phyloP scores from a whole-genome alignment of 2,329 filamentous ascomycete species.

The Thielaviopsis euricoi region DNA sequence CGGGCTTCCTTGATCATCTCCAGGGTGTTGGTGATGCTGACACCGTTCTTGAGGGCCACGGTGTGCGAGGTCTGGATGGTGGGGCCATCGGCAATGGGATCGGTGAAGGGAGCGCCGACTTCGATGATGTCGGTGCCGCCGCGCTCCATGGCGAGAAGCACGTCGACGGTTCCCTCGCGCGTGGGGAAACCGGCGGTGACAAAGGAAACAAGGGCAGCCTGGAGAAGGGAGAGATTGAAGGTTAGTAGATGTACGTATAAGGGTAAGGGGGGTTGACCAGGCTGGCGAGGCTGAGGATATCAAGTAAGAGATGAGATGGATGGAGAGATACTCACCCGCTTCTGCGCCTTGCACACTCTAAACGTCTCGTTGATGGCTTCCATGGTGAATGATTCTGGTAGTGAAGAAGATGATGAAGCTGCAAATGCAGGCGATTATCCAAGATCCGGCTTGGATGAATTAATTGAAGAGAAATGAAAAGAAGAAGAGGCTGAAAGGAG shows the following conservation, averaged over 20 bases:
- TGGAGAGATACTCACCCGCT: constrained; percentile 28
- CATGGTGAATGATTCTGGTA: constrained; percentile 26
- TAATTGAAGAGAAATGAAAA: not conserved
- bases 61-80: constrained; percentile 95
- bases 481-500: not conserved
- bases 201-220: constrained; percentile 85
- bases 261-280: not conserved
- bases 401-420: no score
- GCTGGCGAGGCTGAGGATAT: not conserved
- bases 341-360: constrained; percentile 40
- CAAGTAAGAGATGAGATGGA: not conserved
- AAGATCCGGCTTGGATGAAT: not conserved
- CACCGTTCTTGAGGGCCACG: constrained; percentile 72
- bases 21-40: constrained; percentile 64
- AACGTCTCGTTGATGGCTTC: constrained; percentile 44
- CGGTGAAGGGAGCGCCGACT: constrained; percentile 89
- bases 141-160: constrained; percentile 78
- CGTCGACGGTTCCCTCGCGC: constrained; percentile 63
- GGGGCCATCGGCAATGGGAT: constrained; percentile 93
- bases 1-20: constrained; percentile 73
- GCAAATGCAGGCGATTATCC: not conserved
- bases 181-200: constrained; percentile 88
- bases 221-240: constrained; percentile 12
- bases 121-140: constrained; percentile 93
- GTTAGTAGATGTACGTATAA: not conserved